Base-by-base conservation (phyloP, 2,329 filamentous ascomycete genomes). In the Cladosporium cucumerinum region DNA sequence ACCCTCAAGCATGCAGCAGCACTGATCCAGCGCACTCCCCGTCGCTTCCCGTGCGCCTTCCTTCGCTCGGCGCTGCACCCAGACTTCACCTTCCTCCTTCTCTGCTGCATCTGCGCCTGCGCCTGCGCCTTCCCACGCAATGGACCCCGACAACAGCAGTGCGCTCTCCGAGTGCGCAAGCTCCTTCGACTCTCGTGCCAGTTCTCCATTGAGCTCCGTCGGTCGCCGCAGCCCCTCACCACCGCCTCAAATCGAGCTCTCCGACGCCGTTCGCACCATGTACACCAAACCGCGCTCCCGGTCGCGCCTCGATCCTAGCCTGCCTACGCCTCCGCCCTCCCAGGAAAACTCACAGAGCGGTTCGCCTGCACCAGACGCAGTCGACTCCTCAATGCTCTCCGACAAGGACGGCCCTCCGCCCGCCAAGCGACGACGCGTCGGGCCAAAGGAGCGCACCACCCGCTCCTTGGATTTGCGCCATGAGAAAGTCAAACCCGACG, bases 351-450 rank as follows among this genome's bases (percentile, higher is more conserved):
- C 80, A 28, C 75, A 79, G 62, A 79, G 76, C 70, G 75, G 77
- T 26, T 80, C 80, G n/a, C 81, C 81, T 14, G 75, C 73, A 18
- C 80, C 81, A 25, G 79, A 82, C 68, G 75, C 74, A 67, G 80
- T 80, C 76, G 75, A 79, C 36, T 76, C 76, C 66, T 75, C 71
- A 70, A 76, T 78, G 64, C 73, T 76, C 25, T 75, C 76, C 69
- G 82, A 85, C 75, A 83, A 83, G 75, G 87, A 91, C 72, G 87
- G 86, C 60, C 85, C 84, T 55, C 87, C 88, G 43, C 90, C 91
- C 34, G 81, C 87, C 63, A 97, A 96, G 82, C 90, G 90, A 77
- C 87, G 90, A 72, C 88, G 87, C 75, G 84, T 89, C 66, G 82
- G 85, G 65, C 82, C 84, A 69, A 87, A 86, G 73, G 84, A 90